phyloP scores from a whole-genome alignment of 176 grass and related monocot species.

The Puya raimondii region DNA sequence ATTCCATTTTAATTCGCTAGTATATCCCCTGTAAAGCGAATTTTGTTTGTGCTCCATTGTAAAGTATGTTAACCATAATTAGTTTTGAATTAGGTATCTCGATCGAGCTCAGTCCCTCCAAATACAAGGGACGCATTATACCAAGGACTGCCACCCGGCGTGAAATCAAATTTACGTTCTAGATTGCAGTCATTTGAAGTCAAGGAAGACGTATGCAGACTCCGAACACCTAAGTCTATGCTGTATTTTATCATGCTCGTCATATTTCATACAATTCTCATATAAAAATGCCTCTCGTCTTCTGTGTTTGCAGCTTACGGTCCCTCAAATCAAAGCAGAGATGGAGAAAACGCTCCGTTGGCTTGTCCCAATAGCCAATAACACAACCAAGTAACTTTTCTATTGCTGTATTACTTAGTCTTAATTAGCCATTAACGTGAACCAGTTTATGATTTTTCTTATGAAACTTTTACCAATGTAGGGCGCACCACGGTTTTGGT shows the following conservation, averaged over 20 bases:
- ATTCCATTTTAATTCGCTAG: too few species aligned
- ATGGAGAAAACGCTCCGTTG: constrained; percentile 88
- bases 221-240: not conserved
- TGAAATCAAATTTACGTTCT: constrained; percentile 68
- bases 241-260: not conserved
- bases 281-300: constrained; percentile 15
- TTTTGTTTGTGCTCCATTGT: too few species aligned
- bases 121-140: constrained; percentile 67
- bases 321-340: constrained; percentile 79
- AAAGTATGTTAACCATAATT: constrained; percentile 24
- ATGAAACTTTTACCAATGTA: constrained; percentile 22
- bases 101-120: constrained; percentile 57
- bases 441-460: not conserved
- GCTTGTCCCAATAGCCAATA: constrained; percentile 78
- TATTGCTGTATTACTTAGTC: not conserved
- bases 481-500: constrained; percentile 88
- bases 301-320: constrained; percentile 61
- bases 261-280: constrained; percentile 14
- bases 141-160: constrained; percentile 61
- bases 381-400: constrained; percentile 75
- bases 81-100: constrained; percentile 44
- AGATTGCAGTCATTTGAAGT: constrained; percentile 58
- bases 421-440: not conserved
- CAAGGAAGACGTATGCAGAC: constrained; percentile 75
- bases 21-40: too few species aligned